Conservation (phyloP, 2,329 filamentous ascomycete species). For the Botrytis medusae region DNA sequence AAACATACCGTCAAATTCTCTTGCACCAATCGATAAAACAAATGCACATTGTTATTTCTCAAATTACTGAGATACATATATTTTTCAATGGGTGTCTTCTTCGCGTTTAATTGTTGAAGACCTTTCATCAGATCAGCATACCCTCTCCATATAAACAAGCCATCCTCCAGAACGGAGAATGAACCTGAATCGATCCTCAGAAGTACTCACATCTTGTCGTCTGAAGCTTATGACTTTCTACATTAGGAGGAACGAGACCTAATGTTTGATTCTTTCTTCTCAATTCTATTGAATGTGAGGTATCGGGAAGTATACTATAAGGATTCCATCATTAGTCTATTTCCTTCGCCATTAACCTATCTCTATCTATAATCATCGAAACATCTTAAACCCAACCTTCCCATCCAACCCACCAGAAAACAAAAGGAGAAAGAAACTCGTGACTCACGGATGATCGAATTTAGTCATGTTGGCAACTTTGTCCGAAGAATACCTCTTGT, state of each 20-base stretch:
- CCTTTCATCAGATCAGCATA: conserved; percentile 26
- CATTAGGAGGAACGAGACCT: conserved; percentile 36
- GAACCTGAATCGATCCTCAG: not conserved
- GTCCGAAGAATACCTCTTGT: not conserved
- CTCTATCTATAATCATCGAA: no score
- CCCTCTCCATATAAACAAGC: not conserved
- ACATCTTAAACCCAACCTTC: no score
- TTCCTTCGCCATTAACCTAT: not conserved
- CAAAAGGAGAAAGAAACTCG: not conserved
- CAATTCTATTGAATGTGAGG: conserved; percentile 33
- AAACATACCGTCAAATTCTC: conserved; percentile 35
- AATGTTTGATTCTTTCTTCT: conserved; percentile 33
- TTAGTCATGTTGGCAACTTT: not conserved
- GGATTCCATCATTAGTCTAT: not conserved
- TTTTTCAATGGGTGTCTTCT: conserved; percentile 37
- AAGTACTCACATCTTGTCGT: conserved; percentile 33
- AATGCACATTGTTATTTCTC: conserved; percentile 36
- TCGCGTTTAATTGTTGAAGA: conserved; percentile 36
- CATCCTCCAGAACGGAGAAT: not conserved
- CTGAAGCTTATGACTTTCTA: conserved; percentile 36
- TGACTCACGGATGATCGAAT: conserved; percentile 25
- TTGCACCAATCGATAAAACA: conserved; percentile 38
- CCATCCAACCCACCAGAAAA: no score
- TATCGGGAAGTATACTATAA: conserved; percentile 31
- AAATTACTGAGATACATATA: conserved; percentile 38